phyloP scores from a whole-genome alignment of 139 green algal genomes.

The Astrephomene gubernaculifera region DNA sequence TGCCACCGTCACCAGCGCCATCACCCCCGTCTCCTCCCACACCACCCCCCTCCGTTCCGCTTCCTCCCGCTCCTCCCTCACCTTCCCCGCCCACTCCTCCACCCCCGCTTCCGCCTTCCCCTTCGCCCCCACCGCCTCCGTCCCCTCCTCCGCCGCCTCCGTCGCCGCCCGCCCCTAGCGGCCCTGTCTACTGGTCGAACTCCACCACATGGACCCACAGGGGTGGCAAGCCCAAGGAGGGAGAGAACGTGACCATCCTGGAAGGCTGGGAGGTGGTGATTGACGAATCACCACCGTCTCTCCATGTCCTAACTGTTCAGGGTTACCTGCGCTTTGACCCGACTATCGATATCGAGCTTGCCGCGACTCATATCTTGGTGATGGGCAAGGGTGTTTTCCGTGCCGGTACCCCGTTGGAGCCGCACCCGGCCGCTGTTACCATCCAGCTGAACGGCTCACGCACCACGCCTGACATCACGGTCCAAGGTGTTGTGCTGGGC shows the following conservation, averaged over 20 bases:
- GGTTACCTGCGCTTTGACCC: slow-evolving; percentile 34
- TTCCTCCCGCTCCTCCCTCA: no score
- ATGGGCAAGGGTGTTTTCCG: background rate
- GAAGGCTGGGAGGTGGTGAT: slow-evolving; percentile 50
- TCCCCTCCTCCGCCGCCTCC: no score
- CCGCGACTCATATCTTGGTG: slow-evolving; percentile 35
- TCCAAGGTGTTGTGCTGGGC: slow-evolving; percentile 37
- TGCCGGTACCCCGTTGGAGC: slow-evolving; percentile 11
- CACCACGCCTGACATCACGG: slow-evolving; percentile 19
- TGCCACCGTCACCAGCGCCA: no score
- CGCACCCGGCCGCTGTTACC: background rate
- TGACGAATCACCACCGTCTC: slow-evolving; percentile 9
- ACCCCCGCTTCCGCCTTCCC: no score
- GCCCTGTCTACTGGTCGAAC: background rate
- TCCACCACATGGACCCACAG: background rate
- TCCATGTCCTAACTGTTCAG: slow-evolving; percentile 24
- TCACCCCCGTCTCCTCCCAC: no score
- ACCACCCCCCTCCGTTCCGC: no score
- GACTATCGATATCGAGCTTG: slow-evolving; percentile 5
- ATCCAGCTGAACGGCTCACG: slow-evolving; percentile 4
- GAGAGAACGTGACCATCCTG: slow-evolving; percentile 17
- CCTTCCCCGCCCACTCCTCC: no score
- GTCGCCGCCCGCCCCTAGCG: no score
- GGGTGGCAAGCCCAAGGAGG: slow-evolving; percentile 17
- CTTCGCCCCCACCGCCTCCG: no score